Base-by-base conservation (phyloP, 371 early-diverging fungal species). In the Phascolomyces articulosus region DNA sequence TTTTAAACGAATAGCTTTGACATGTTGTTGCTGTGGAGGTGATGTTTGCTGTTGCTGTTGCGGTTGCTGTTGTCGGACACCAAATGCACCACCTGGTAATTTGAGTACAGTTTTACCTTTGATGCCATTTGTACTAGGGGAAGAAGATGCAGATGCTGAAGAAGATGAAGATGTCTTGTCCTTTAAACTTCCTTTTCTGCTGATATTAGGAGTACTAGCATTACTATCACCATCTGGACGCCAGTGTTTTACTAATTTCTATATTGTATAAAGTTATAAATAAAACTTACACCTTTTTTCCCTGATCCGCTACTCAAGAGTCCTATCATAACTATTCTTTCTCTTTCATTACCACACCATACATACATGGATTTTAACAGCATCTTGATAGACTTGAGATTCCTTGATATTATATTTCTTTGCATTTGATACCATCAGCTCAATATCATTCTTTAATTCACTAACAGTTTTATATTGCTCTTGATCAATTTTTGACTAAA, bases 341-440 rank as follows among this genome's bases (percentile, higher is more conserved):
- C n/a, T n/a, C n/a, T n/a, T n/a, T n/a, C n/a, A n/a, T n/a, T n/a
- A n/a, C n/a, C n/a, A n/a, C n/a, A n/a, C n/a, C n/a, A 24, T n/a
- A 31, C 21, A 20, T 82, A 85, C 86, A 70, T 86, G 86, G 2
- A 94, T 75, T 34, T 74, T 80, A 23, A 77, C 66, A 16, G 94
- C 92, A 75, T 95, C 95, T 28, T 87, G 70, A 69, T 87, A 90
- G 0, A 93, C 90, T 58, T 85, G 80, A 10, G 90, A 90, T n/a
- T 88, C 91, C 56, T 91, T 89, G 9, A 84, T 75, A 55, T 95
- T 95, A 72, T 92, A 95, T 9, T 78, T 85, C 63, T 88, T 87
- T 2, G 95, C 95, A 68, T 95, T 95, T 2, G 75, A 70, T 34
- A 92, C 88, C 91, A 95, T 91, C 13, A 87, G 70, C 2, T 86